phyloP scores from a whole-genome alignment of 257 asterid species.

The Fraxinus cuspidata region DNA sequence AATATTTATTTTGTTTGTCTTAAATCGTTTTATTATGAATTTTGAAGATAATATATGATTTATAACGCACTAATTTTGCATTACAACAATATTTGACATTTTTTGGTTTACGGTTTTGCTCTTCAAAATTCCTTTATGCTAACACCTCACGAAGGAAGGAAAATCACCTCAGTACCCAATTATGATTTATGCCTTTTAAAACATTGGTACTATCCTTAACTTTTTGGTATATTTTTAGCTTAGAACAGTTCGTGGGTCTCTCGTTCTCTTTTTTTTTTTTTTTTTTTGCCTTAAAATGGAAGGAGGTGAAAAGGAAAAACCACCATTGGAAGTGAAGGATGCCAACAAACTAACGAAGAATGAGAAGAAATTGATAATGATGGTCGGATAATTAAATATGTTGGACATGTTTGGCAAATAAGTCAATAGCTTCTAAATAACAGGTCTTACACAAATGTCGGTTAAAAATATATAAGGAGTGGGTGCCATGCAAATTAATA shows the following conservation, averaged over 20 bases:
- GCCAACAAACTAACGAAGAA: neutral
- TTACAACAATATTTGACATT: neutral
- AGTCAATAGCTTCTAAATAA: too few species aligned
- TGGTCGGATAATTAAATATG: too few species aligned
- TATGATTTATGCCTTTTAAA: too few species aligned
- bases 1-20: too few species aligned
- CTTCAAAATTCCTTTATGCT: too few species aligned
- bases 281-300: too few species aligned
- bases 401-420: too few species aligned
- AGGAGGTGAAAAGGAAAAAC: neutral
- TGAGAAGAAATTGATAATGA: neutral
- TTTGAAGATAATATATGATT: neutral
- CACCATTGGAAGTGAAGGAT: neutral
- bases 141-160: too few species aligned
- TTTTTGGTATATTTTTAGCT: neutral
- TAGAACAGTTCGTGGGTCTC: neutral
- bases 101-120: neutral
- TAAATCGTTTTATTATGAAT: neutral
- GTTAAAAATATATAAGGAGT: too few species aligned
- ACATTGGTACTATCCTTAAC: neutral
- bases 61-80: too few species aligned
- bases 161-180: neutral
- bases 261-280: neutral
- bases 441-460: too few species aligned
- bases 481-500: too few species aligned